Percentiles rank a stretch among this genome's conserved stretches.
phyloP scores from a whole-genome alignment of 306 rosid genomes.

The Senna siamea region DNA sequence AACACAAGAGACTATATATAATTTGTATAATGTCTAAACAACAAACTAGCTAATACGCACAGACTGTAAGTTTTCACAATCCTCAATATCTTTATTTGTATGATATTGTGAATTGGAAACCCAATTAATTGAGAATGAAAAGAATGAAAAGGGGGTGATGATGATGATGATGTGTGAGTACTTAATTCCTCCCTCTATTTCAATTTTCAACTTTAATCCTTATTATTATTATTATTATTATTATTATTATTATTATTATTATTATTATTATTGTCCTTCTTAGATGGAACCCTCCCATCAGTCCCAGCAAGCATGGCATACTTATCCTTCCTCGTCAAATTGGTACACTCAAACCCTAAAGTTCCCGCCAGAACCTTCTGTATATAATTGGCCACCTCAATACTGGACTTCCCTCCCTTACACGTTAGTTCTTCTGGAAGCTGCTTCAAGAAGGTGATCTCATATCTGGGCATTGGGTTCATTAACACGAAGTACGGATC shows the following conservation, averaged over 20 bases:
- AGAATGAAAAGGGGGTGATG: too few relatives aligned
- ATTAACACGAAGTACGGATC: slow-evolving; percentile 95
- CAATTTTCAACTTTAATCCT: neutral
- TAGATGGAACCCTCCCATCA: slow-evolving; percentile 85
- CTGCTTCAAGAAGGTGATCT: slow-evolving; percentile 82
- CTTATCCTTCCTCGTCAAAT: slow-evolving; percentile 84
- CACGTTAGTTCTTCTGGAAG: slow-evolving; percentile 78
- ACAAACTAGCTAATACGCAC: too few relatives aligned
- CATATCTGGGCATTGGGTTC: slow-evolving; percentile 87
- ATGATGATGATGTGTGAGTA: too few relatives aligned
- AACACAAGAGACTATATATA: too few relatives aligned
- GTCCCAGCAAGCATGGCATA: slow-evolving; percentile 85
- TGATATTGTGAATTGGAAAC: too few relatives aligned
- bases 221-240: neutral
- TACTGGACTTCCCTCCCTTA: slow-evolving; percentile 70
- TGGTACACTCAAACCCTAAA: slow-evolving; percentile 91
- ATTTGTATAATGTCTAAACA: too few relatives aligned
- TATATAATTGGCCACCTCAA: slow-evolving; percentile 89
- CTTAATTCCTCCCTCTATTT: slow-evolving; percentile 5
- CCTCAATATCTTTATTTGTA: too few relatives aligned
- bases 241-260: neutral
- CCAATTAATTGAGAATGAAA: too few relatives aligned
- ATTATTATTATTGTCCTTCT: slow-evolving; percentile 1
- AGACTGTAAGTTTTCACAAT: too few relatives aligned
- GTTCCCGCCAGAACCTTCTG: slow-evolving; percentile 85